Evolutionary conservation across 75 land plant genomes (phyloP), one percentile per base, ranked within the genome.

Genomic region (Adiantum capillusveneris): DNA sequence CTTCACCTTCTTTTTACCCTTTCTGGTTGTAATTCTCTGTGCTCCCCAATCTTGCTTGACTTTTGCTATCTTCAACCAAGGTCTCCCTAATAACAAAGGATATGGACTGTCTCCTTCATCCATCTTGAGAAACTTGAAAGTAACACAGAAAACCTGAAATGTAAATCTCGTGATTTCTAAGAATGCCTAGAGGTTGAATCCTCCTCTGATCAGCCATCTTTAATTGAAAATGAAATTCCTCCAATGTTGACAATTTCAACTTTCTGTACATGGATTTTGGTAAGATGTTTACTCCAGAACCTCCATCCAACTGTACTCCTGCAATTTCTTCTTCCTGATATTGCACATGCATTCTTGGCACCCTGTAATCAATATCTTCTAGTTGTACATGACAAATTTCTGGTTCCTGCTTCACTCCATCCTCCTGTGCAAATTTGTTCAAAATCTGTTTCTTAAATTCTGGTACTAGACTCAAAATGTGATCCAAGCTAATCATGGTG

Each of bases 331-430:
- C 42, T 39, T 39, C 13, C 13, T 39, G 42, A 39, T 39, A 39
- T 39, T 39, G 42, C 7, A 39, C 42, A 39, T 39, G 42, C 13
- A 39, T 39, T 39, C 13, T 39, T 7, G 42, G 42, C 13, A 39
- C 42, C 42, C 42, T 39, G 42, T 39, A 39, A 39, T 39, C 42
- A 39, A 39, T 13, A 39, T 39, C 42, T 39, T 39, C 42, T 39
- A 13, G 42, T 39, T 39, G 42, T 39, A 39, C 42, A 39, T 13
- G 7, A 39, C 42, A 39, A 39, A 39, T 39, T 39, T 39, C 42
- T 39, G 42, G 42, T 39, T 39, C 42, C 42, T 39, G 42, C 13
- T 39, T 7, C 13, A 39, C 42, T 9, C 42, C 42, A 39, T 39
- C 42, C 13, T 39, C 42, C 42, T 9, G 12, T 39, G 13, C 42